Conservation (phyloP, 306 rosid species). For the Begonia loranthoides region DNA sequence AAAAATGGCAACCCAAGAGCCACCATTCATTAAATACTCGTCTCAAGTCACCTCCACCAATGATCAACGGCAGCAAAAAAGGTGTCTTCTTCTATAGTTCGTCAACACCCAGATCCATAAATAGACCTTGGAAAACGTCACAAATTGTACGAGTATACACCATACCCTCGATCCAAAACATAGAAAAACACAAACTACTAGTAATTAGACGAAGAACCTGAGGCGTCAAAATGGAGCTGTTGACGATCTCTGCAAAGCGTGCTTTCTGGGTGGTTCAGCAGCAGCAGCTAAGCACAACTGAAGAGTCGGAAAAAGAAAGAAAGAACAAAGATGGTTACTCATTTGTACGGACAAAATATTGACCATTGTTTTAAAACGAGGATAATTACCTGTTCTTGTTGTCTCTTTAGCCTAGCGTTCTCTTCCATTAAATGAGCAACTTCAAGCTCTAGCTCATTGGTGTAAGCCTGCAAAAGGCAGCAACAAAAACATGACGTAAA, state of each 20-base stretch:
- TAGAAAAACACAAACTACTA: no score
- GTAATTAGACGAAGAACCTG: no score
- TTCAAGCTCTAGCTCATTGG: conserved; percentile 51
- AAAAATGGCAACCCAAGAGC: no score
- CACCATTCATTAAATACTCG: no score
- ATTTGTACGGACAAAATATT: neutral
- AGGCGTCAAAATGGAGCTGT: conserved; percentile 61
- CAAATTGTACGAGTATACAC: no score
- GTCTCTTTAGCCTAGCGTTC: conserved; percentile 47
- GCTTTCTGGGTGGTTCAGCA: conserved; percentile 33
- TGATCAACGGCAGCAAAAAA: no score
- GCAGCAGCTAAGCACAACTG: conserved; percentile 14
- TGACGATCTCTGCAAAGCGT: conserved; percentile 26
- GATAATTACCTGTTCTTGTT: conserved; percentile 37
- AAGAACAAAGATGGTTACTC: neutral
- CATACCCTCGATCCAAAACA: no score
- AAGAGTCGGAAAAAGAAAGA: no score
- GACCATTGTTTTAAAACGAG: neutral
- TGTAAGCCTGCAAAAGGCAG: conserved; percentile 94
- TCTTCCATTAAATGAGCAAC: conserved; percentile 39
- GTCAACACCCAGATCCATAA: no score
- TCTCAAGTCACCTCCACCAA: no score
- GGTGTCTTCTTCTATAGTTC: no score
- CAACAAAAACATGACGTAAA: neutral
- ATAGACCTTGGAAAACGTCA: no score